Conservation (phyloP, 371 early-diverging fungal species). For the Mortierella sp. region DNA sequence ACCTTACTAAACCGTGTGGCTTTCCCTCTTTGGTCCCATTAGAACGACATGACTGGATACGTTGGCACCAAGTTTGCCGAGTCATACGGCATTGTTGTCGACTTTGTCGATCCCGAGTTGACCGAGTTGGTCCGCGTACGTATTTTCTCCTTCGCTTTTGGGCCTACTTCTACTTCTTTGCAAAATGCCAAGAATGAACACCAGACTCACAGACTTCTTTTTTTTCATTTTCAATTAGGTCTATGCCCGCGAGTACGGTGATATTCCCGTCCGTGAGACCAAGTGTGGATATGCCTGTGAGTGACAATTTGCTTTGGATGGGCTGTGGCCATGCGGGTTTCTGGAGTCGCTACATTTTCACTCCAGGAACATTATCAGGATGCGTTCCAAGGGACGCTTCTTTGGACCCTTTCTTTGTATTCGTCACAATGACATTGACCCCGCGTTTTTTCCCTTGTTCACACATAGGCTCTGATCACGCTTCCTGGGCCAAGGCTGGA, state of each 20-base stretch:
- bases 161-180: neutral
- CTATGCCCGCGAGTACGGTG: conserved; percentile 60
- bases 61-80: conserved; percentile 67
- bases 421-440: neutral
- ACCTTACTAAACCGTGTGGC: neutral
- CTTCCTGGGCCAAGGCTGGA: conserved; percentile 90
- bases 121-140: conserved; percentile 72
- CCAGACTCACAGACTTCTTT: neutral
- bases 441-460: neutral
- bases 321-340: neutral
- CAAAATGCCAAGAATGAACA: neutral
- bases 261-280: conserved; percentile 67
- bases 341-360: neutral
- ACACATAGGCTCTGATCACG: conserved; percentile 80
- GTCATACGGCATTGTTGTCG: conserved; percentile 87
- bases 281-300: conserved; percentile 80
- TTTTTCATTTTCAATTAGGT: conserved; percentile 19
- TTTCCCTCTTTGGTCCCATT: conserved; percentile 10
- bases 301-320: conserved; percentile 11
- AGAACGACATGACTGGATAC: conserved; percentile 90
- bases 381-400: neutral
- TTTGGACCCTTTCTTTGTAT: conserved; percentile 13
- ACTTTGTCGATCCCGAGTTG: conserved; percentile 81
- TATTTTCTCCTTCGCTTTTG: conserved; percentile 46
- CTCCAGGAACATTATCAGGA: neutral